Evolutionary conservation across 164 flowering plant genomes (phyloP).

Genomic region (Amborella trichopoda): DNA sequence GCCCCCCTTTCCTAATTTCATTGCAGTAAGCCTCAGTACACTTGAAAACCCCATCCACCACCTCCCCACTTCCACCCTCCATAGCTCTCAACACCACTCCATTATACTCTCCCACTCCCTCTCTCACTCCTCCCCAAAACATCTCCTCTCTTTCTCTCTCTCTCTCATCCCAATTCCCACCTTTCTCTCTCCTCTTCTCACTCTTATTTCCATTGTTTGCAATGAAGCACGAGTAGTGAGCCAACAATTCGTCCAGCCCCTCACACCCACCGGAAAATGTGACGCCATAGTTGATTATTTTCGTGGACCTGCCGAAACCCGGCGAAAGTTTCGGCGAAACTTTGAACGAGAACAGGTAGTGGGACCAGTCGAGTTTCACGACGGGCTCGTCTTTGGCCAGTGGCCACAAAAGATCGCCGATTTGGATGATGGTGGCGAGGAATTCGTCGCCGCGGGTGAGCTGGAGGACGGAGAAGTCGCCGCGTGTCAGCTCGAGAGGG

Average conservation of each 20-base stretch:
- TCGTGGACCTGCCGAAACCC: slow-evolving; percentile 14
- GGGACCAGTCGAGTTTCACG: slow-evolving; percentile 48
- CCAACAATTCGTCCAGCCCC: slow-evolving; percentile 52
- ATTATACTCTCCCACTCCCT: slow-evolving; percentile 47
- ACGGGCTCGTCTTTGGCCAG: slow-evolving; percentile 89
- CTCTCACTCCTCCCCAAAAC: not conserved
- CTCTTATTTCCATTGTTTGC: too few relatives aligned
- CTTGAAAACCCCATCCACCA: slow-evolving; percentile 72
- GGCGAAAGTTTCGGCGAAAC: slow-evolving; percentile 32
- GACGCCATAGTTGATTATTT: slow-evolving; percentile 67
- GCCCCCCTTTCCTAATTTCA: too few relatives aligned
- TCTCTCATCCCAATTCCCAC: too few relatives aligned
- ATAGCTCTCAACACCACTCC: slow-evolving; percentile 62
- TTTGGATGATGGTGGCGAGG: slow-evolving; percentile 42
- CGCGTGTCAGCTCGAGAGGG: slow-evolving; percentile 39
- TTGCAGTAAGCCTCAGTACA: slow-evolving; percentile 55
- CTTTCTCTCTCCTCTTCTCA: too few relatives aligned
- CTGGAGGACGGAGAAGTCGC: slow-evolving; percentile 35
- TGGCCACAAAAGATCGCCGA: slow-evolving; percentile 88
- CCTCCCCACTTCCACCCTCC: slow-evolving; percentile 78
- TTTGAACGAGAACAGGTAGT: slow-evolving; percentile 63
- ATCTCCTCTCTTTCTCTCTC: too few relatives aligned
- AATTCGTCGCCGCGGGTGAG: slow-evolving; percentile 29
- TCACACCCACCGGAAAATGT: slow-evolving; percentile 26
- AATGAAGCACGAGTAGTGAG: slow-evolving; percentile 40